Percentiles rank a stretch among this genome's conserved stretches.
Conservation (phyloP, 805 yeast genomes). For the Candida khao-thaluensis region DNA sequence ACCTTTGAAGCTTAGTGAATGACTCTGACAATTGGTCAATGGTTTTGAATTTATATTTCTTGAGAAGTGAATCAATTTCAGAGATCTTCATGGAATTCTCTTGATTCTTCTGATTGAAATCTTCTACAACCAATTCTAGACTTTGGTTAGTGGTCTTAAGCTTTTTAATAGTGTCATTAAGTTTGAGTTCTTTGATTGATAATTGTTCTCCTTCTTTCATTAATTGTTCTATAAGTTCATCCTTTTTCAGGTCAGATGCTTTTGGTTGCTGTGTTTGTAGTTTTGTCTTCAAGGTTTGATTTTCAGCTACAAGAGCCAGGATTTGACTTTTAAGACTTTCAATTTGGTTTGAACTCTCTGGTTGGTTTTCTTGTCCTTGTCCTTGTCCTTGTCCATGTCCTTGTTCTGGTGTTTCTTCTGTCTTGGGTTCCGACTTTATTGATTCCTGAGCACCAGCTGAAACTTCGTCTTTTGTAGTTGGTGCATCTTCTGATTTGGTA, state of each 20-base stretch:
- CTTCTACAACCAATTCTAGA: constrained; percentile 30
- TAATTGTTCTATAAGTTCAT: constrained; percentile 61
- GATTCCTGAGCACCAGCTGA: background rate
- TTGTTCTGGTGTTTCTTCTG: background rate
- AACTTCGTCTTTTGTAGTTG: background rate
- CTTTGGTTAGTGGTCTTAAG: constrained; percentile 40
- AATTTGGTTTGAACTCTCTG: background rate
- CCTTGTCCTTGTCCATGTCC: too few relatives aligned
- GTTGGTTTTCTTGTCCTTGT: too few relatives aligned
- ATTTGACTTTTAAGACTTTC: constrained; percentile 1
- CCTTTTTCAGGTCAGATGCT: constrained; percentile 36
- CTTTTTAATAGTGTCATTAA: constrained; percentile 63
- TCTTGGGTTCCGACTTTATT: background rate
- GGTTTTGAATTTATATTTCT: constrained; percentile 25
- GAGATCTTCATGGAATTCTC: constrained; percentile 28
- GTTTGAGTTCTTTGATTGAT: constrained; percentile 67
- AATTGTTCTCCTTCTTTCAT: constrained; percentile 74
- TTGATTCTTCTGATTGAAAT: constrained; percentile 30
- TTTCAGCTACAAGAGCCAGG: background rate
- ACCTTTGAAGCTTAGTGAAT: constrained; percentile 15
- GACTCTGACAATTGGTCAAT: constrained; percentile 28
- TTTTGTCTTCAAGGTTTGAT: background rate
- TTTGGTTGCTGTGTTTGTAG: background rate
- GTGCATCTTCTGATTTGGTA: background rate
- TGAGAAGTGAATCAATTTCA: constrained; percentile 40